A percentile compares a stretch with the other conserved stretches of the same genome.
These are phyloP conservation scores for Triticum urartu DNA, from an alignment of 176 grass and related monocot species.

Conservation along the genomic window DNA sequence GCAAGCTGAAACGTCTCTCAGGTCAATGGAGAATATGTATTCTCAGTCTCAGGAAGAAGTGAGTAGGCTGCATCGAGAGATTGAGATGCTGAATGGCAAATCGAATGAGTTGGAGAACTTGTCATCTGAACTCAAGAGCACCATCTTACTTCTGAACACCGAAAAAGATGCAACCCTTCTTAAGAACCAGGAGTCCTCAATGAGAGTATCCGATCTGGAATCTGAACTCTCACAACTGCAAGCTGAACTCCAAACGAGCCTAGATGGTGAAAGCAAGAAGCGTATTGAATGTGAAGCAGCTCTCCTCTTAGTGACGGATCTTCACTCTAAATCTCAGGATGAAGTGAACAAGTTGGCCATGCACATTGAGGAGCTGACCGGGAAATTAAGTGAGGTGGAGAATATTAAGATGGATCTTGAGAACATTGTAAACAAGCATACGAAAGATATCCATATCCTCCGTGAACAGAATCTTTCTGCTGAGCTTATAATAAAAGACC, in stretches of 20 bases:
- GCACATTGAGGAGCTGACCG: conserved; percentile 47
- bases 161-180: conserved; percentile 45
- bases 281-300: conserved; percentile 40
- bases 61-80: conserved; percentile 42
- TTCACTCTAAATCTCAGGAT: conserved; percentile 37
- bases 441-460: conserved; percentile 39
- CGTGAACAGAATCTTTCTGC: conserved; percentile 43
- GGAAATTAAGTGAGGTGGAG: conserved; percentile 52
- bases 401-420: conserved; percentile 57
- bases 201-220: conserved; percentile 38
- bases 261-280: conserved; percentile 44
- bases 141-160: conserved; percentile 32
- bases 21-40: conserved; percentile 43
- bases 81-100: conserved; percentile 57
- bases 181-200: conserved; percentile 32
- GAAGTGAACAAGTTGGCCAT: conserved; percentile 40
- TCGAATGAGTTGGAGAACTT: conserved; percentile 44
- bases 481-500: conserved; percentile 46
- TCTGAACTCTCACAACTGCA: conserved; percentile 41
- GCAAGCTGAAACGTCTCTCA: conserved; percentile 37
- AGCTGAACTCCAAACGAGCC: conserved; percentile 40
- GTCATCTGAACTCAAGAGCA: conserved; percentile 37
- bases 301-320: conserved; percentile 38
- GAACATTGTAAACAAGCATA: conserved; percentile 47
- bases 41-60: conserved; percentile 49